phyloP scores from a whole-genome alignment of 352 stramenopile genomes.

The Ochromonadaceae sp. region DNA sequence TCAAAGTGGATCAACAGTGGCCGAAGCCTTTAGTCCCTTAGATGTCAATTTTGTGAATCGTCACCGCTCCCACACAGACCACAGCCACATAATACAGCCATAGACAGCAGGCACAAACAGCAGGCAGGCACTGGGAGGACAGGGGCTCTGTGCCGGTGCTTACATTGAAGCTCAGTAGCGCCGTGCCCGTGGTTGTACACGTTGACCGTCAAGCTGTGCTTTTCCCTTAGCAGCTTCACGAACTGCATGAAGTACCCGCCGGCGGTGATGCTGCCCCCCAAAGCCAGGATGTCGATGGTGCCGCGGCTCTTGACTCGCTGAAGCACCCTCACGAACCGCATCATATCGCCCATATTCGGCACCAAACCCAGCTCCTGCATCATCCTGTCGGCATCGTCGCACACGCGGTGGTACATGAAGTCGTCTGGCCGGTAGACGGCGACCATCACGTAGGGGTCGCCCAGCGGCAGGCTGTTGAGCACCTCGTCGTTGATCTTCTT shows the following conservation, averaged over 20 bases:
- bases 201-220: background rate
- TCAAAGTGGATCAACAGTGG: no score
- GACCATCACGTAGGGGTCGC: background rate
- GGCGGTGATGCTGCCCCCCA: constrained; percentile 13
- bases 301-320: background rate
- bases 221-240: background rate
- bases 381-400: constrained; percentile 12
- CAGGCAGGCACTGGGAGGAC: no score
- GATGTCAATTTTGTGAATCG: no score
- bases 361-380: constrained; percentile 3
- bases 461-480: background rate
- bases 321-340: background rate
- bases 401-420: constrained; percentile 11
- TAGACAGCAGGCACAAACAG: no score
- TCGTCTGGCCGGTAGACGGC: constrained; percentile 8
- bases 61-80: no score
- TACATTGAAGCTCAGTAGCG: constrained; percentile 7
- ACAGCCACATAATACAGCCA: no score
- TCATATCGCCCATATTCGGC: constrained; percentile 9
- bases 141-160: no score
- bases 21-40: no score
- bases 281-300: background rate
- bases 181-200: constrained; percentile 14
- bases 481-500: background rate
- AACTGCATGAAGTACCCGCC: constrained; percentile 13